Base-by-base conservation (phyloP, 129 eudicot genomes). In the Tagetes erecta region DNA sequence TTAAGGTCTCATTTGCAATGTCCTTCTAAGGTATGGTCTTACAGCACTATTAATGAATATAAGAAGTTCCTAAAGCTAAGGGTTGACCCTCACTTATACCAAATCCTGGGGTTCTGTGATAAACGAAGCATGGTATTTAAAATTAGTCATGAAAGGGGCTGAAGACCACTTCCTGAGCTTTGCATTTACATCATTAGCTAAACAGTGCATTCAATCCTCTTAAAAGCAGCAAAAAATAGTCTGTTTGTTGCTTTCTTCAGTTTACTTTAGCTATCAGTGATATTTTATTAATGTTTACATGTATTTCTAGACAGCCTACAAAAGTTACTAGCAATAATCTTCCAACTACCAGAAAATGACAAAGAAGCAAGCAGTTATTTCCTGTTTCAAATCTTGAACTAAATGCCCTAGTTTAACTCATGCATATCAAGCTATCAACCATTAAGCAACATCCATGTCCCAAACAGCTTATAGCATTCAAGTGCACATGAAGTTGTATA, bases 391-490 rank as follows among this genome's bases (percentile, higher is more conserved):
- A 57, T 31, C 38, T 44, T 73, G 56, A 73, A 44, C 59, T 59
- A 42, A 46, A 13, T 5, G 50, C 12, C 37, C 45, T 57, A 57
- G 6, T 72, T 71, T 55, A 53, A 51, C 58, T n/a, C 38, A 59
- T 7, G 20, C 6, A 34, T 46, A 41, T 46, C 14, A 30, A 73
- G 37, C 34, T 20, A 73, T 33, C 8, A 59, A 35, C 46, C 58
- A 41, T 72, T 9, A 40, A 58, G 34, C 33, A 30, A 12, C 12
- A 56, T 56, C 67, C 67, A 14, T 27, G 62, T 58, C 55, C 35
- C 20, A 41, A 41, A 72, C 77, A 41, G 46, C 44, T 68, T 57
- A 52, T 42, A 27, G 50, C 65, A 71, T 55, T 58, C 57, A 45
- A 72, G 8, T 72, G 68, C 36, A 41, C 36, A 45, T 64, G 12